Evolutionary conservation across 176 grass and related monocot genomes (phyloP).

Genomic region (Hordeum vulgare): MorexV3_pseudomolecules_assembly NC_058523.1:66113535-66114034

Average conservation of each 20-base stretch:
- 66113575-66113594: too few relatives aligned
- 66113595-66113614: too few relatives aligned
- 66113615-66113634: too few relatives aligned
- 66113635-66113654: too few relatives aligned
- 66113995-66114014: constrained; percentile 78
- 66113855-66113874: not conserved
- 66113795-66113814: not conserved
- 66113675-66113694: too few relatives aligned
- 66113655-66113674: too few relatives aligned
- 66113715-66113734: too few relatives aligned
- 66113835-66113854: not conserved
- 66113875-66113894: not conserved
- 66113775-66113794: too few relatives aligned
- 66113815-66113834: not conserved
- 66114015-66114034: constrained; percentile 83
- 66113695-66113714: too few relatives aligned
- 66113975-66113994: constrained; percentile 88
- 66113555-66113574: too few relatives aligned
- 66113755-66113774: not conserved
- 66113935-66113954: constrained; percentile 83
- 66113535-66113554: too few relatives aligned
- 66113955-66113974: constrained; percentile 87
- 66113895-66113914: not conserved
- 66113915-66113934: not conserved
- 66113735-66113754: too few relatives aligned